phyloP scores from a whole-genome alignment of 208 protist genomes.

The Polymyxa betae region DNA sequence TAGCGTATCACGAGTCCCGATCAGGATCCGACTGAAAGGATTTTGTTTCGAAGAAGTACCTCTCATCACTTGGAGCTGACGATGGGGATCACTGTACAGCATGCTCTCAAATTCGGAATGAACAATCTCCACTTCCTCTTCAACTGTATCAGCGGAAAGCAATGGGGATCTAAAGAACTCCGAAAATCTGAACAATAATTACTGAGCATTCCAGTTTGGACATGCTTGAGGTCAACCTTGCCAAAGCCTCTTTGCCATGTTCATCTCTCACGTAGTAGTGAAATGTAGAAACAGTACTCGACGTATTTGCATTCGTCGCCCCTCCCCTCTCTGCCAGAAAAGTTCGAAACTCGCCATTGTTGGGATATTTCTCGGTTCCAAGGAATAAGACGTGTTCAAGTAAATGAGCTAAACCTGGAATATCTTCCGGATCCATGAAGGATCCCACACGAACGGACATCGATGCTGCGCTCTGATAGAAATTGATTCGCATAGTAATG shows the following conservation, averaged over 20 bases:
- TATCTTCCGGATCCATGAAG: neutral
- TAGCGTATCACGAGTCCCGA: neutral
- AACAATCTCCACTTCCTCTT: neutral
- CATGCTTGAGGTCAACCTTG: neutral
- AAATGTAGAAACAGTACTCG: neutral
- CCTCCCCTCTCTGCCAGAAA: neutral
- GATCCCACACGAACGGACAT: neutral
- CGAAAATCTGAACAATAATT: neutral
- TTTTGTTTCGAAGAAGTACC: neutral
- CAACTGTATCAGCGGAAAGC: neutral
- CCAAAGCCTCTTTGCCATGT: neutral
- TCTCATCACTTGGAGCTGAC: neutral
- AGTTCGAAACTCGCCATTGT: too few species aligned
- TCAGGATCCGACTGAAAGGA: neutral
- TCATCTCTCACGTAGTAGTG: neutral
- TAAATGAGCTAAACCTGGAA: neutral
- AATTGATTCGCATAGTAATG: too few species aligned
- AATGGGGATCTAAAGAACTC: neutral
- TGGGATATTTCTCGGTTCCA: neutral
- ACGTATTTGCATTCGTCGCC: neutral
- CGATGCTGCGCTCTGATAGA: too few species aligned
- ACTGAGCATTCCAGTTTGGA: neutral
- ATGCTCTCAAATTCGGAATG: neutral
- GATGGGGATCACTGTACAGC: neutral
- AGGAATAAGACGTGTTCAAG: neutral